Evolutionary conservation across 2,329 filamentous ascomycete genomes (phyloP).

Genomic region (Fusarium foetens): DNA sequence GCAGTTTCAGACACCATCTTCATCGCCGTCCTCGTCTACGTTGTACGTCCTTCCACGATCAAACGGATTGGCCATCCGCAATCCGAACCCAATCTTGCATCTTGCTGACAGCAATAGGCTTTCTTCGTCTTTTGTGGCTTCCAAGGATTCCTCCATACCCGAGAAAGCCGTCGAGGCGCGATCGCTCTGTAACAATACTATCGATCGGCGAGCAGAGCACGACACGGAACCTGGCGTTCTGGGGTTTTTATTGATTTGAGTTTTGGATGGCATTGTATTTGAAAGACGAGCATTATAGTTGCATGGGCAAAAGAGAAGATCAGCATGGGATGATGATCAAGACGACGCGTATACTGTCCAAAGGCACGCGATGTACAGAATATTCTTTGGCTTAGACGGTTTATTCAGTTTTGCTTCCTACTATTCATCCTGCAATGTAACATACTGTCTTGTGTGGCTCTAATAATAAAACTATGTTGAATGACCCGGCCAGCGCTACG

Average conservation of each 20-base stretch:
- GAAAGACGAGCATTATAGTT: conserved; percentile 27
- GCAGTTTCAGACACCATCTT: conserved; percentile 89
- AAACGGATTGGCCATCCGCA: neutral
- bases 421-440: neutral
- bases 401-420: conserved; percentile 20
- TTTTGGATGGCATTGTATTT: conserved; percentile 43
- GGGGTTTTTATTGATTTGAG: conserved; percentile 40
- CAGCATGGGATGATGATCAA: conserved; percentile 26
- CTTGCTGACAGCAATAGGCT: conserved; percentile 61
- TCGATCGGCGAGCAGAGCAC: conserved; percentile 33
- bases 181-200: conserved; percentile 71
- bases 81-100: neutral
- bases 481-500: neutral
- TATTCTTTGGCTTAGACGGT: conserved; percentile 40
- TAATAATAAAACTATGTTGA: neutral
- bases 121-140: conserved; percentile 94
- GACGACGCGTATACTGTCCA: conserved; percentile 17
- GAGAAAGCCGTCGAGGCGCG: conserved; percentile 83
- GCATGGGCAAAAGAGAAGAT: neutral
- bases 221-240: conserved; percentile 45
- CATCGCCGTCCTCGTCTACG: conserved; percentile 87
- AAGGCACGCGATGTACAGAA: conserved; percentile 34
- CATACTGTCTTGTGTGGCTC: neutral
- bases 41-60: conserved; percentile 66
- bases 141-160: conserved; percentile 86